Percentiles rank a stretch among this genome's conserved stretches.
These are phyloP conservation scores for Blastosporella zonata DNA, from an alignment of 1,284 basidiomycete genomes.

Conservation along the genomic window DNA sequence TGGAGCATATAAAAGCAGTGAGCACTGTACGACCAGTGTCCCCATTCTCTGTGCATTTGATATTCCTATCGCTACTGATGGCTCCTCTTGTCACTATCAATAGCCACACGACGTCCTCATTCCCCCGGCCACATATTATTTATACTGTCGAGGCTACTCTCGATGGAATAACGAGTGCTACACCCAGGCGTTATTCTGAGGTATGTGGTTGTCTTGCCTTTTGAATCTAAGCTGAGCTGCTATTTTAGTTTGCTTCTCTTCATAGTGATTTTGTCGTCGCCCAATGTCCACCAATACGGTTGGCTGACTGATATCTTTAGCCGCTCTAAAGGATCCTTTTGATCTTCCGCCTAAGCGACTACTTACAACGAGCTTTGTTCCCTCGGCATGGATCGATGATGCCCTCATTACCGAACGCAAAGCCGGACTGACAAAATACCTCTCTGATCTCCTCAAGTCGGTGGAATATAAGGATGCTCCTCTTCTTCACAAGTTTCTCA, in stretches of 20 bases:
- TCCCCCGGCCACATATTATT: constrained; percentile 37
- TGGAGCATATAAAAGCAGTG: not conserved
- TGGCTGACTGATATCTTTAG: constrained; percentile 1
- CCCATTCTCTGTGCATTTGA: not conserved
- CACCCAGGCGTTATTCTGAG: constrained; percentile 35
- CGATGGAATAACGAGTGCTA: constrained; percentile 20
- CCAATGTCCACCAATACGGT: not conserved
- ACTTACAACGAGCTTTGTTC: constrained; percentile 41
- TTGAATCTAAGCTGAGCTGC: not conserved
- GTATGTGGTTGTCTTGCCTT: constrained; percentile 19
- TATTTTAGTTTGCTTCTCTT: constrained; percentile 17
- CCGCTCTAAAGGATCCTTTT: constrained; percentile 26
- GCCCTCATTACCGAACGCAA: constrained; percentile 44
- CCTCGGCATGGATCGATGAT: constrained; percentile 47
- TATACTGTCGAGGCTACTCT: constrained; percentile 31
- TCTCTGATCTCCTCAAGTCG: constrained; percentile 32
- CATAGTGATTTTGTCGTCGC: constrained; percentile 13
- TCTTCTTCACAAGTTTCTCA: constrained; percentile 34
- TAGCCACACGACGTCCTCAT: constrained; percentile 28
- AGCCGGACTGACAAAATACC: constrained; percentile 37
- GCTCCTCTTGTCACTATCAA: constrained; percentile 19
- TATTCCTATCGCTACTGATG: constrained; percentile 7
- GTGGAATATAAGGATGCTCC: constrained; percentile 27
- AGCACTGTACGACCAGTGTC: not conserved
- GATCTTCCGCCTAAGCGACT: constrained; percentile 43